Evolutionary conservation across 805 yeast genomes (phyloP), one percentile per base, ranked within the genome.

Genomic region (Candida germanica): DNA sequence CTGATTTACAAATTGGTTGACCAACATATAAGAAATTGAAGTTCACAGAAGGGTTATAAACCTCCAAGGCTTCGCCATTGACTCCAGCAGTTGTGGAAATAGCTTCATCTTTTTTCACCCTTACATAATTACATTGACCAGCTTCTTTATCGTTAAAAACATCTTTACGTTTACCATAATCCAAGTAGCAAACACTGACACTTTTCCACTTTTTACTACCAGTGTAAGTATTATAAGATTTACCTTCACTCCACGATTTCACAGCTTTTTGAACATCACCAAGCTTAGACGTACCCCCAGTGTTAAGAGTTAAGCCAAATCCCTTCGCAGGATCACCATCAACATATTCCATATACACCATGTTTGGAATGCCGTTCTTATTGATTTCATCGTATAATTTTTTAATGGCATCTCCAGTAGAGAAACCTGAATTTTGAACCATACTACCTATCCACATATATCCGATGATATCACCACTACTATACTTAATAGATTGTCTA

Each of bases 371-470:
- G 10, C 47, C 45, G 25, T 40, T 26, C 7, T 20, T 22, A 15
- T 27, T 35, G n/a, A 43, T 26, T 31, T 43, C 47, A 20, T 41
- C 30, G 9, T 35, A 11, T 12, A 40, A 23, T 3, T 25, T 33
- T 18, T 32, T 13, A 9, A 40, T 19, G 15, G 38, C 39, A 22
- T 39, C 31, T 16, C 37, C 40, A 15, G 15, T 15, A 3, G 33
- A 31, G 20, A 44, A 41, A 3, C 44, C 48, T n/a, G 39, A 20
- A 31, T 44, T 44, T 26, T 44, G 46, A 7, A 44, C 39, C 43
- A 41, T 41, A 18, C 42, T 41, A 18, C 48, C 48, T 16, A 39
- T 44, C 48, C 48, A 44, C 38, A 44, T 35, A 22, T 37, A 44
- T 16, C 49, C 49, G 10, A 42, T 32, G 29, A 42, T 26, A 24